Evolutionary conservation across 495 filamentous ascomycete genomes (phyloP), one percentile per base, ranked within the genome.

Genomic region (Penicillium ochrochloron): DNA sequence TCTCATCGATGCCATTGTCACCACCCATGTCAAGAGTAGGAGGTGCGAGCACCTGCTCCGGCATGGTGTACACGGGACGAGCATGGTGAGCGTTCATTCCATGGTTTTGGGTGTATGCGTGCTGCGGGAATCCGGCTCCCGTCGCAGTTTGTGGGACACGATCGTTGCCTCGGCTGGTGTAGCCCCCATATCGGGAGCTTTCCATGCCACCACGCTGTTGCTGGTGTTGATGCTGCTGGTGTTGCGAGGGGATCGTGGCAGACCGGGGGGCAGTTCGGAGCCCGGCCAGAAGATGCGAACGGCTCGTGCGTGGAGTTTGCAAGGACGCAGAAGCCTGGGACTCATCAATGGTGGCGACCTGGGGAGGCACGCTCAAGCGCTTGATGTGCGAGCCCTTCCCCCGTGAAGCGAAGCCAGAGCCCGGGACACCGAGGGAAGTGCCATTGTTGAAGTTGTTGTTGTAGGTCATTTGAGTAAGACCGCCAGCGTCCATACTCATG

Each of bases 391-490:
- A 83, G 67, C 90, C 92, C 72, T 89, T 90, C 61, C 90, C 88
- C 55, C 93, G 89, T 57, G 93, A 93, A 57, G 92, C 92, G 73
- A 96, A 90, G 64, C 91, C 90, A 65, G 90, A 89, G 65, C 84
- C 79, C 19, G 92, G 89, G 75, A 90, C 87, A 62, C 89, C 90
- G 71, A 95, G 80, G 66, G 82, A 83, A 64, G 71, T 72, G 74
- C 87, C 88, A 80, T 85, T 84, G 76, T 85, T 82, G 76, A 85
- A 84, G 73, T 86, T 82, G 68, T 82, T 90, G 81, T 91, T 90
- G 85, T 94, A 96, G 78, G 92, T 90, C 96, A 99, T 98, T 84
- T 97, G 95, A 93, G 94, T 90, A 85, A 97, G 92, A 93, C 93
- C 93, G 86, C 94, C 95, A 86, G 94, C 88, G 93, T 97, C 90